Evolutionary conservation across 805 yeast genomes (phyloP), one percentile per base, ranked within the genome.

Genomic region (Hyphopichia homilentoma): DNA sequence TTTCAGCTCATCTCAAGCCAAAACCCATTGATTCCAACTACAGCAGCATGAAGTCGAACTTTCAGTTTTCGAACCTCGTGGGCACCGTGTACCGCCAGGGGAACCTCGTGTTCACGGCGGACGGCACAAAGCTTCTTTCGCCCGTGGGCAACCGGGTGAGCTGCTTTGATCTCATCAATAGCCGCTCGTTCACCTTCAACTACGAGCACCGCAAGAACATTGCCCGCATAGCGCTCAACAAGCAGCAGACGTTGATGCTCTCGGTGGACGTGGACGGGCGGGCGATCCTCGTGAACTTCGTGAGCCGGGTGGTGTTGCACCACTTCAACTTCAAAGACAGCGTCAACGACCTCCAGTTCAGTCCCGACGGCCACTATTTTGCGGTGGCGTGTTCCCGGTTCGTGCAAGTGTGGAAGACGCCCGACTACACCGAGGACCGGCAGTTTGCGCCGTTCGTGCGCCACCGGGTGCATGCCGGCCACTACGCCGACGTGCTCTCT

Each of bases 361-460:
- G 95, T 32, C 93, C 96, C 2, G 88, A 87, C 58, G 97, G 97
- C 2, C 70, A 70, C 27, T 76, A 77, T 47, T 89, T 93, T 61
- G 97, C 97, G 5, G 73, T 87, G 17, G 95, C 95, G 4, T 68
- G 79, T 21, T 87, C 86, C 5, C 66, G 95, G 44, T 82, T 84
- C 33, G 65, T 90, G 12, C 97, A 93, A 57, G 81, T 93, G 6
- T 93, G 98, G 98, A 81, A 78, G 50, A 86, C 97, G 1, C 97
- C 97, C 0, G 79, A 75, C 29, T 65, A 69, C 16, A 63, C 77
- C 6, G 93, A 85, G 47, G 96, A 87, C 50, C 73, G 95, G 39
- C 96, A 88, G 54, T 93, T 93, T 69, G 93, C 96, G 1, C 98
- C 98, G 11, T 93, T 93, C 59, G 84, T 90, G 24, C 82, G 95